Evolutionary conservation across 1,139 yeast genomes (phyloP), one percentile per base, ranked within the genome.

Genomic region (Protomyces lactucae-debilis): DNA sequence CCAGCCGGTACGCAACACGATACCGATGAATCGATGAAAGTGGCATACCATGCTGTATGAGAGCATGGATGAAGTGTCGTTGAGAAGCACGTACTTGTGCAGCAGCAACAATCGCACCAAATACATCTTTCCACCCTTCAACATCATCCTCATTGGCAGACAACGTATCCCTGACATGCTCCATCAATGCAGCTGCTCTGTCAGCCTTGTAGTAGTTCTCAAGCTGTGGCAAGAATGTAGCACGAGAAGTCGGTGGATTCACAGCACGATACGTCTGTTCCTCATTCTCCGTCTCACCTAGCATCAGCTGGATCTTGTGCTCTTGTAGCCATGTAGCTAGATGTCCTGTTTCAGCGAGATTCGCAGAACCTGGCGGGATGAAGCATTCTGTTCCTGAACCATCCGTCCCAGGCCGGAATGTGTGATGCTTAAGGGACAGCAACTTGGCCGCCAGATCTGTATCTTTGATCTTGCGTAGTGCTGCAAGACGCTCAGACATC

Each of bases 181-280:
- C 69, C 21, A 76, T 59, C 14, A 78, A 66, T 1, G 74, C 72
- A 14, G 71, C 67, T 40, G 76, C 72, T 14, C 75, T 74, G 3
- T 68, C 67, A 23, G 65, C 67, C 16, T 79, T 78, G 64, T 78
- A 78, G 61, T 77, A 77, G 64, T 77, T 77, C 61, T 72, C 73
- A 52, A 78, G 68, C 67, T 77, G 76, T 14, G 86, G 86, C 59
- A 79, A 74, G 51, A 88, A 75, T 70, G 87, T 79, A 70, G 87
- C 93, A 60, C 82, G 83, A 68, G 85, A 86, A 35, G 77, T 73
- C 10, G 85, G 85, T 28, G 81, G 79, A 0, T 78, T 75, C 23
- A 76, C 68, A 16, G 70, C 68, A 2, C 78, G 73, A 63, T 78
- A 78, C 43, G 72, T 68, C 6, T 68, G 68, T 9, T 71, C 72